Conservation (phyloP, 768 basidiomycete species). For the Gymnopilus junonius region DNA sequence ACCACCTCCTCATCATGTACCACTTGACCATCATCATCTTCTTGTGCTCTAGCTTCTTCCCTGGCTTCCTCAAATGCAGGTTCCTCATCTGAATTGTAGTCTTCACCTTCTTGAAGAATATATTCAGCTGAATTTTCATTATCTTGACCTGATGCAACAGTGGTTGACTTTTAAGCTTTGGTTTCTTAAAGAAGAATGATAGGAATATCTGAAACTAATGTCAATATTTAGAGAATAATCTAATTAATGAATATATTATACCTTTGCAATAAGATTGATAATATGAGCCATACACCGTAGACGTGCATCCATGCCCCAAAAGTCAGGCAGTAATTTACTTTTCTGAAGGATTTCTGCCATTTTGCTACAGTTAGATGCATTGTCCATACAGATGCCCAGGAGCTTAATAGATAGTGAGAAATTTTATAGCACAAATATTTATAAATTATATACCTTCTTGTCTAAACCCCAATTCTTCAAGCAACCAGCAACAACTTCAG, state of each 20-base stretch:
- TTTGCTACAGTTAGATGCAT: conserved; percentile 34
- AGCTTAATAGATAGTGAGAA: conserved; percentile 23
- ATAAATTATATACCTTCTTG: conserved; percentile 22
- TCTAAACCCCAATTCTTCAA: conserved; percentile 30
- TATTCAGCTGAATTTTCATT: conserved; percentile 2
- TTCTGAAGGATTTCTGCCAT: conserved; percentile 23
- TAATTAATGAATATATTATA: conserved; percentile 12
- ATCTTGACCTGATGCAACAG: neutral
- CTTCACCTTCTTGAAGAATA: neutral
- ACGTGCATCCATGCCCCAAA: conserved; percentile 20
- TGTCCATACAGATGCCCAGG: conserved; percentile 34
- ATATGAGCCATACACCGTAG: conserved; percentile 35
- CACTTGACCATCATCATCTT: conserved; percentile 18
- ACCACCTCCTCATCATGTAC: conserved; percentile 20
- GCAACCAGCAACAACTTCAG: conserved; percentile 27
- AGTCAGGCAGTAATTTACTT: conserved; percentile 21
- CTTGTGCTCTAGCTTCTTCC: neutral
- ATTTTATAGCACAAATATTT: neutral
- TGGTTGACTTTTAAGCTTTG: conserved; percentile 16
- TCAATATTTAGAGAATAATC: neutral
- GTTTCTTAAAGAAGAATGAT: conserved; percentile 29
- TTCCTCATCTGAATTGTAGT: conserved; percentile 13
- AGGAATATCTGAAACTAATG: conserved; percentile 24
- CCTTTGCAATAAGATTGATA: conserved; percentile 39
- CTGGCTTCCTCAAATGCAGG: conserved; percentile 18